Evolutionary conservation across 2,329 filamentous ascomycete genomes (phyloP).

Genomic region (Penicillium rolfsii): DNA sequence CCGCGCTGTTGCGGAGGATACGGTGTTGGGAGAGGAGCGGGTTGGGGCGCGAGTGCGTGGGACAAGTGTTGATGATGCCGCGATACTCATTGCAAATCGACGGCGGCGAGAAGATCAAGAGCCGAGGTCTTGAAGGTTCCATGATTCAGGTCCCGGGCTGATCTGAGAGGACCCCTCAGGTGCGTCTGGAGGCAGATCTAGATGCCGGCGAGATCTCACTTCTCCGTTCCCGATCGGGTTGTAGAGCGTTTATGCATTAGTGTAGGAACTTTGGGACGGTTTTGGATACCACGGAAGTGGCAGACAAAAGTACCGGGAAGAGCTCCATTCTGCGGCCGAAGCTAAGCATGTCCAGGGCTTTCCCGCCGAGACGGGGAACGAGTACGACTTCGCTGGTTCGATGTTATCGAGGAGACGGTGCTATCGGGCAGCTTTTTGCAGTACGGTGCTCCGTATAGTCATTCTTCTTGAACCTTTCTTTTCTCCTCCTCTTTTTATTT

Average conservation of each 20-base stretch:
- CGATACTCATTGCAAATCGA: conserved; percentile 35
- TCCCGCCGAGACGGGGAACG: neutral
- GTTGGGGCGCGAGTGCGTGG: conserved; percentile 47
- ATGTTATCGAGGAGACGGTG: neutral
- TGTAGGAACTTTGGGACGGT: neutral
- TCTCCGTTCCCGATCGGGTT: neutral
- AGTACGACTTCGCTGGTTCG: neutral
- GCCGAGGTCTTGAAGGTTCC: neutral
- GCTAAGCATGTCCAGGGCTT: neutral
- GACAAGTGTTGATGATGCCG: conserved; percentile 50
- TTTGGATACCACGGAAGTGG: neutral
- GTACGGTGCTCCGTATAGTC: no score
- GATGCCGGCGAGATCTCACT: neutral
- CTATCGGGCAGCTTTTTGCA: neutral
- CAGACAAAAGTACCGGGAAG: neutral
- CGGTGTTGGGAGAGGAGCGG: conserved; percentile 52
- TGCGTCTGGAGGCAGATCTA: neutral
- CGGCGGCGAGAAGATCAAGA: neutral
- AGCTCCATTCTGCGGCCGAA: neutral
- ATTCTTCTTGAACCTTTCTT: neutral
- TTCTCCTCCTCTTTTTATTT: neutral
- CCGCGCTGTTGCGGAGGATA: conserved; percentile 54
- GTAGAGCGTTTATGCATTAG: neutral
- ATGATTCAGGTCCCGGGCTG: neutral
- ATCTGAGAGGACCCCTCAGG: neutral